These are phyloP conservation scores for Mucor indicus DNA, from an alignment of 371 early-diverging fungal species.

Conservation along the genomic window DNA sequence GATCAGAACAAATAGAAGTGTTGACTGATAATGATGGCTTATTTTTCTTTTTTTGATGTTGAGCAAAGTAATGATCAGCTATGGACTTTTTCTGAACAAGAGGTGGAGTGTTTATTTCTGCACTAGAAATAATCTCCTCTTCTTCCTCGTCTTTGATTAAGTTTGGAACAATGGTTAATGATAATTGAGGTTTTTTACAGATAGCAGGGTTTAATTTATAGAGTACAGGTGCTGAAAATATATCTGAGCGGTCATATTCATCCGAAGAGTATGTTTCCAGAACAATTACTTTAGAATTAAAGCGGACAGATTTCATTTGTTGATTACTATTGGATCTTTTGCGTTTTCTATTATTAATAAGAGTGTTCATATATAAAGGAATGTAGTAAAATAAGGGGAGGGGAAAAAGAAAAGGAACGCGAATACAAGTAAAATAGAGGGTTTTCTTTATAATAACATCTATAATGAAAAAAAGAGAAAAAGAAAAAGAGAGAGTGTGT, in stretches of 20 bases:
- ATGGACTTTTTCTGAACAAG: background rate
- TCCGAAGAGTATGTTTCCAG: constrained; percentile 63
- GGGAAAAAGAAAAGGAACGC: no score
- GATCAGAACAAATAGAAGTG: constrained; percentile 27
- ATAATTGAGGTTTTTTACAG: constrained; percentile 12
- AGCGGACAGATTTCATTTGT: constrained; percentile 16
- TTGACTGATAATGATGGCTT: constrained; percentile 20
- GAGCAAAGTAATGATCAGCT: constrained; percentile 3
- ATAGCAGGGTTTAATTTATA: constrained; percentile 23
- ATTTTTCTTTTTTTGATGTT: constrained; percentile 14
- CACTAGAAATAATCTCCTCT: constrained; percentile 11
- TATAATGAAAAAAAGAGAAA: no score
- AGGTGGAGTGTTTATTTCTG: constrained; percentile 14
- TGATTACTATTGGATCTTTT: no score
- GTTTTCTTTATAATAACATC: no score
- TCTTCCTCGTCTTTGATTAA: constrained; percentile 7
- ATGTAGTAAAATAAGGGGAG: no score
- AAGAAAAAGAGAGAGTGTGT: no score
- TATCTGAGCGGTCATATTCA: constrained; percentile 64
- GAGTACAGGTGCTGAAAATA: constrained; percentile 16
- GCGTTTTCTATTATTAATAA: no score
- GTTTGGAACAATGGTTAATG: constrained; percentile 11
- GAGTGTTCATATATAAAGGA: no score
- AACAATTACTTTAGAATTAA: constrained; percentile 20
- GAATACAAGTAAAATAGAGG: no score